phyloP scores from a whole-genome alignment of 2,329 filamentous ascomycete genomes.

The Fusarium oxysporum region DNA sequence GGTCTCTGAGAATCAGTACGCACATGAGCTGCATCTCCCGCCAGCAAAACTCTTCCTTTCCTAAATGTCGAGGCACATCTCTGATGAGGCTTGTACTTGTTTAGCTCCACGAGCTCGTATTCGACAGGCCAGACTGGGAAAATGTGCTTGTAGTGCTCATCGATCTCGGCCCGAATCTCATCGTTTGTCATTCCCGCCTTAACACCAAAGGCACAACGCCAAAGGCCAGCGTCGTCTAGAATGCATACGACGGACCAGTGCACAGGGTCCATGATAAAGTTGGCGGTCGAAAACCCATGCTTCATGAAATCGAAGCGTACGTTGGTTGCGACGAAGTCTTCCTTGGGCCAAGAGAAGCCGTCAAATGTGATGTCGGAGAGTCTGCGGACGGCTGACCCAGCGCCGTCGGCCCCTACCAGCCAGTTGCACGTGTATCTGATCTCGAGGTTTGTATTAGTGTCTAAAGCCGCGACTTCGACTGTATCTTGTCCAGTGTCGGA shows the following conservation, averaged over 20 bases:
- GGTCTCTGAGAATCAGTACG: neutral
- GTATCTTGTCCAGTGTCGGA: neutral
- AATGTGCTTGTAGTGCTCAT: neutral
- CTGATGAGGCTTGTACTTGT: neutral
- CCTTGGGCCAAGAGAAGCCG: neutral
- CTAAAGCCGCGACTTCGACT: neutral
- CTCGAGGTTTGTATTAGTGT: neutral
- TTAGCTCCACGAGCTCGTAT: neutral
- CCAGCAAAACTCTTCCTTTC: neutral
- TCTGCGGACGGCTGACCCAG: neutral
- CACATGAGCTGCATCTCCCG: neutral
- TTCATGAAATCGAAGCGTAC: neutral
- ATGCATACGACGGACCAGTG: neutral
- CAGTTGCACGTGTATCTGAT: neutral
- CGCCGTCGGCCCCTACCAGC: neutral
- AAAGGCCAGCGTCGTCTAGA: neutral
- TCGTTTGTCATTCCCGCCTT: neutral
- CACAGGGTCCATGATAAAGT: neutral
- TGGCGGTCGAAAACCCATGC: neutral
- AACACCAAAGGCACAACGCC: neutral
- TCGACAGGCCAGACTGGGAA: neutral
- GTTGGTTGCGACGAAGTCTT: neutral
- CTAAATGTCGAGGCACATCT: neutral
- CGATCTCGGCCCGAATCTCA: neutral
- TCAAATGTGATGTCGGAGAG: neutral